Evolutionary conservation across 2,329 filamentous ascomycete species (phyloP).

Genomic region (Trichoderma oligosporum): DNA sequence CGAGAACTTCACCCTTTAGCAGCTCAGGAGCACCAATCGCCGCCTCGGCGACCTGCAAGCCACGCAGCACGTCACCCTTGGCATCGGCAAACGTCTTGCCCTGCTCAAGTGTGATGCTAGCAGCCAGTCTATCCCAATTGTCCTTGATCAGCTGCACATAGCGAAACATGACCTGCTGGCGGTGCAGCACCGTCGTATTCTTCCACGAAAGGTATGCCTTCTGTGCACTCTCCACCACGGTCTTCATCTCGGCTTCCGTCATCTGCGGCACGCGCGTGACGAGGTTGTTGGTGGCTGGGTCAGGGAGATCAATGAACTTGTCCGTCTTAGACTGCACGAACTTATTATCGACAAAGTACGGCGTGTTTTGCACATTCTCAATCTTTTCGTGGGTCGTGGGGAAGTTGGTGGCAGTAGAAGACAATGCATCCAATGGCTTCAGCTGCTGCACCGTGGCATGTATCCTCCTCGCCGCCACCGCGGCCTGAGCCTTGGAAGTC

Average conservation of each 20-base stretch:
- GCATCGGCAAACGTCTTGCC: conserved; percentile 85
- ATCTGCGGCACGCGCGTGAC: conserved; percentile 80
- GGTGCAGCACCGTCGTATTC: conserved; percentile 64
- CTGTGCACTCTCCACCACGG: conserved; percentile 70
- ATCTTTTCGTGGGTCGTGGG: conserved; percentile 71
- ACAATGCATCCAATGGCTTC: conserved; percentile 48
- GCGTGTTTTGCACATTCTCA: conserved; percentile 63
- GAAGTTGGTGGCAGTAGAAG: conserved; percentile 57
- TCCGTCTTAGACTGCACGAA: conserved; percentile 65
- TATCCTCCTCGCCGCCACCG: conserved; percentile 49
- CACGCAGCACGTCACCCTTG: conserved; percentile 74
- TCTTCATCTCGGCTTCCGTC: conserved; percentile 71
- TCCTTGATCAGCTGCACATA: conserved; percentile 75
- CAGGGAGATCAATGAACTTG: conserved; percentile 74
- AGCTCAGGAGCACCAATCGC: conserved; percentile 77
- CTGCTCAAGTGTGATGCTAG: conserved; percentile 82
- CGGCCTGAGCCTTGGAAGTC: conserved; percentile 33
- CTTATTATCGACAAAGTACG: conserved; percentile 78
- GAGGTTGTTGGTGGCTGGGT: conserved; percentile 81
- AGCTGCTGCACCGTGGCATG: conserved; percentile 56
- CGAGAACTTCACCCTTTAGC: conserved; percentile 76
- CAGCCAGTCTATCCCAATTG: conserved; percentile 80
- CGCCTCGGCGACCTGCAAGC: conserved; percentile 80
- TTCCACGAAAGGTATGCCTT: conserved; percentile 73
- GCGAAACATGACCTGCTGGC: conserved; percentile 86